Conservation (phyloP, 441 rosid species). For the Adansonia grandidieri region DNA sequence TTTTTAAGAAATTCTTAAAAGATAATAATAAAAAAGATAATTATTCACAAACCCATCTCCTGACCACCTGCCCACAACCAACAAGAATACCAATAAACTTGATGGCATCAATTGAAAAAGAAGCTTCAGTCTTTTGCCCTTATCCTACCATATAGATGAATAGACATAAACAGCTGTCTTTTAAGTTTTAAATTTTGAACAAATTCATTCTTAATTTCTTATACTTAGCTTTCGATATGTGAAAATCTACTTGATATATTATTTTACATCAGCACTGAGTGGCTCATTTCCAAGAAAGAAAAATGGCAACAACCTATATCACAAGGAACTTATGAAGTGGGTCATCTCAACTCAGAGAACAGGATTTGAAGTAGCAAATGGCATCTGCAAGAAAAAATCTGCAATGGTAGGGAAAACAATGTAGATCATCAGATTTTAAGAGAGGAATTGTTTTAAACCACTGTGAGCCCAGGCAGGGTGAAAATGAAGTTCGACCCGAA, state of each 20-base stretch:
- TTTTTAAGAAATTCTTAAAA: neutral
- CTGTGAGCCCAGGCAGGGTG: constrained; percentile 28
- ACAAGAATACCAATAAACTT: neutral
- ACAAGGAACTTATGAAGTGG: constrained; percentile 38
- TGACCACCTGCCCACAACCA: neutral
- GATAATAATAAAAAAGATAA: neutral
- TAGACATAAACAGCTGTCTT: neutral
- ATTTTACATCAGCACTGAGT: neutral
- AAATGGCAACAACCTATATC: constrained; percentile 49
- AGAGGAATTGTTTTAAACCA: constrained; percentile 25
- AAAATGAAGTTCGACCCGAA: constrained; percentile 30
- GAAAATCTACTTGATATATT: neutral
- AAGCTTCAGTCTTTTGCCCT: neutral
- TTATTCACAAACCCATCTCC: neutral
- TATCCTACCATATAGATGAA: neutral
- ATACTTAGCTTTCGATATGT: neutral
- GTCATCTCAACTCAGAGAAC: constrained; percentile 51
- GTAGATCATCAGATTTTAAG: constrained; percentile 45
- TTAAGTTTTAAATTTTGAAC: neutral
- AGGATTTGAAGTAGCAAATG: constrained; percentile 50
- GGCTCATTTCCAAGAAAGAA: constrained; percentile 6
- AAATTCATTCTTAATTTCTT: neutral
- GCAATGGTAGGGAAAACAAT: constrained; percentile 50
- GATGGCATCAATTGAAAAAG: neutral
- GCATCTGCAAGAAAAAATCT: constrained; percentile 28